Percentiles rank a stretch among this genome's conserved stretches.
These are phyloP conservation scores for Backusella australiensis DNA, from an alignment of 192 early-diverging fungal genomes.

Conservation along the genomic window DNA sequence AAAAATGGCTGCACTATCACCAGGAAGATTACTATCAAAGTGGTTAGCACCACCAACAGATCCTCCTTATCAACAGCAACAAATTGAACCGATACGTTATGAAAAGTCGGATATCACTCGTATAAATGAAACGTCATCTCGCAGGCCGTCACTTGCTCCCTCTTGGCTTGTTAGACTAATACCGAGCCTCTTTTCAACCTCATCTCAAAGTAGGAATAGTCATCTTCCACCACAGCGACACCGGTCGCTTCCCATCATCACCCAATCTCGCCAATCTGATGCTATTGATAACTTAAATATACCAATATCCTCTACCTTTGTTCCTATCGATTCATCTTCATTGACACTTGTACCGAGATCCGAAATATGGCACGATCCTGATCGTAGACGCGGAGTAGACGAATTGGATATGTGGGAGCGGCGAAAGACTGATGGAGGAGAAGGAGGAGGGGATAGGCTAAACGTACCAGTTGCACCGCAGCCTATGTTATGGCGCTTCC, in stretches of 20 bases:
- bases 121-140: slow-evolving; percentile 6
- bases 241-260: neutral
- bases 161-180: slow-evolving; percentile 5
- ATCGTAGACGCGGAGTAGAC: slow-evolving; percentile 23
- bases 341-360: slow-evolving; percentile 24
- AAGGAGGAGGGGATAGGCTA: neutral
- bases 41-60: neutral
- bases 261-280: neutral
- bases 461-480: neutral
- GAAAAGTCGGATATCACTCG: slow-evolving; percentile 13
- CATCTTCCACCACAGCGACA: neutral
- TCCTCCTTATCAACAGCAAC: neutral
- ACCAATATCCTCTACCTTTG: slow-evolving; percentile 20
- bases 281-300: slow-evolving; percentile 1
- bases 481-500: slow-evolving; percentile 9
- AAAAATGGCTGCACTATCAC: neutral
- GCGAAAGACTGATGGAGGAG: neutral
- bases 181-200: neutral
- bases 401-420: slow-evolving; percentile 31
- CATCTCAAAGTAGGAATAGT: neutral
- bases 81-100: slow-evolving; percentile 10
- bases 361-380: slow-evolving; percentile 18
- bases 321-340: slow-evolving; percentile 16
- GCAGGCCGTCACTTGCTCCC: neutral
- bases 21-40: neutral